A percentile compares a stretch with the other conserved stretches of the same genome.
Conservation (phyloP, 495 filamentous ascomycete species). For the Pseudotulostoma volvatum region DNA sequence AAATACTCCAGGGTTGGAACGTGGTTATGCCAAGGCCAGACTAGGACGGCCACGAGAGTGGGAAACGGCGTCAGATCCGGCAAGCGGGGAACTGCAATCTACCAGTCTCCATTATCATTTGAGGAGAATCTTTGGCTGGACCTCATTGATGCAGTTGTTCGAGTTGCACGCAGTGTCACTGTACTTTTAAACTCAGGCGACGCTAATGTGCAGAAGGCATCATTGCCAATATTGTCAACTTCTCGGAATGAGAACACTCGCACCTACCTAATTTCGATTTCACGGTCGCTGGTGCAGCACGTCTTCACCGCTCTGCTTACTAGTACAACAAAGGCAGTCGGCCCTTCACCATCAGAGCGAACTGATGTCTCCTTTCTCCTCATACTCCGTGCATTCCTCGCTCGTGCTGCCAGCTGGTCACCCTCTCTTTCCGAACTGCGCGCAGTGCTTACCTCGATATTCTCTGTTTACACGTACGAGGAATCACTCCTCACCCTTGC, state of each 20-base stretch:
- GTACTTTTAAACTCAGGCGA: slow-evolving; percentile 5
- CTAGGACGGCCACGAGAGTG: slow-evolving; percentile 37
- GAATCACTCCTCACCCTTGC: slow-evolving; percentile 71
- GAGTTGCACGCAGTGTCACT: slow-evolving; percentile 51
- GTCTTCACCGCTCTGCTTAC: slow-evolving; percentile 78
- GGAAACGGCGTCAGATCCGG: slow-evolving; percentile 20
- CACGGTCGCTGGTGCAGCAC: slow-evolving; percentile 72
- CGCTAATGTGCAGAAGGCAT: neutral
- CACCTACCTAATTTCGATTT: slow-evolving; percentile 37
- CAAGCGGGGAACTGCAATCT: slow-evolving; percentile 15
- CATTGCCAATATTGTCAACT: neutral
- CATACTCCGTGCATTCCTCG: slow-evolving; percentile 81
- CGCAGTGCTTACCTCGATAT: slow-evolving; percentile 69
- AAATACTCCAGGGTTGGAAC: slow-evolving; percentile 84
- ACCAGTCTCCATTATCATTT: slow-evolving; percentile 47
- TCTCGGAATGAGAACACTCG: neutral
- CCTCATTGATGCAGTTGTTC: slow-evolving; percentile 69
- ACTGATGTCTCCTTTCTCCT: slow-evolving; percentile 68
- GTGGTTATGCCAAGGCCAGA: slow-evolving; percentile 91
- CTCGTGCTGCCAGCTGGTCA: slow-evolving; percentile 60
- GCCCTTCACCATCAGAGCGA: slow-evolving; percentile 19
- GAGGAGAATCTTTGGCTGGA: slow-evolving; percentile 85
- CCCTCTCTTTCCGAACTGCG: slow-evolving; percentile 79
- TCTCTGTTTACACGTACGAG: slow-evolving; percentile 90
- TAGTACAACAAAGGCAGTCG: slow-evolving; percentile 33